Percentiles rank a stretch among this genome's conserved stretches.
These are phyloP conservation scores for Coprinopsis strossmayeri DNA, from an alignment of 768 basidiomycete species.

Conservation along the genomic window DNA sequence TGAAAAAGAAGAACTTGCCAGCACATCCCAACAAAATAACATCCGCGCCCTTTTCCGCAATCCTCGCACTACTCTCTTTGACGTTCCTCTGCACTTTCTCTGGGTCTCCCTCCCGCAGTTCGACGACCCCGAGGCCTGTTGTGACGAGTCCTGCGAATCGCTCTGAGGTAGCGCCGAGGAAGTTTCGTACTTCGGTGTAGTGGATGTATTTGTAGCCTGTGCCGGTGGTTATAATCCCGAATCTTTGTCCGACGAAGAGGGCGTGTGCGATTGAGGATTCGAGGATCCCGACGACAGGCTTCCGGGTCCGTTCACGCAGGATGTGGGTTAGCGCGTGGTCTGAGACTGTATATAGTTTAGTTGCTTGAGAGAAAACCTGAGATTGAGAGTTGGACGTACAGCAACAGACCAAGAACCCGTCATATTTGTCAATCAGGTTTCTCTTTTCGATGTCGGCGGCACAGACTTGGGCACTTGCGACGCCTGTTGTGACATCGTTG, in stretches of 20 bases:
- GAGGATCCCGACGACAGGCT: constrained; percentile 29
- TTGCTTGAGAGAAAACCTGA: background rate
- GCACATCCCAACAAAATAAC: constrained; percentile 34
- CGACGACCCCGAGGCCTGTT: constrained; percentile 27
- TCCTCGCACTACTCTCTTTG: constrained; percentile 22
- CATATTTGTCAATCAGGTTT: constrained; percentile 21
- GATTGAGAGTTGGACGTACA: constrained; percentile 19
- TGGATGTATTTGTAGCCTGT: constrained; percentile 26
- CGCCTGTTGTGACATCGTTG: constrained; percentile 24
- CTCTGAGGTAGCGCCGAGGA: constrained; percentile 27
- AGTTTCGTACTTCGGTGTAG: constrained; percentile 25
- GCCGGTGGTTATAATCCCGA: constrained; percentile 32
- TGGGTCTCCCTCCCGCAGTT: constrained; percentile 25
- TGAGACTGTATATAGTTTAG: constrained; percentile 20
- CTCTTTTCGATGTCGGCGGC: constrained; percentile 21
- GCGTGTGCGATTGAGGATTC: constrained; percentile 28
- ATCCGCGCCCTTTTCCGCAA: constrained; percentile 26
- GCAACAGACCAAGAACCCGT: constrained; percentile 33
- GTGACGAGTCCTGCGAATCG: constrained; percentile 28
- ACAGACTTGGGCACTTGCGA: constrained; percentile 23
- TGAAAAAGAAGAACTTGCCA: constrained; percentile 16
- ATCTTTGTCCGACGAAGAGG: constrained; percentile 27
- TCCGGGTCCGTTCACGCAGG: constrained; percentile 25
- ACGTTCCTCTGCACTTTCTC: constrained; percentile 22
- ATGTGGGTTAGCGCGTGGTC: constrained; percentile 29